Conservation (phyloP, 2,329 filamentous ascomycete genomes). For the Alternaria gansuensis region DNA sequence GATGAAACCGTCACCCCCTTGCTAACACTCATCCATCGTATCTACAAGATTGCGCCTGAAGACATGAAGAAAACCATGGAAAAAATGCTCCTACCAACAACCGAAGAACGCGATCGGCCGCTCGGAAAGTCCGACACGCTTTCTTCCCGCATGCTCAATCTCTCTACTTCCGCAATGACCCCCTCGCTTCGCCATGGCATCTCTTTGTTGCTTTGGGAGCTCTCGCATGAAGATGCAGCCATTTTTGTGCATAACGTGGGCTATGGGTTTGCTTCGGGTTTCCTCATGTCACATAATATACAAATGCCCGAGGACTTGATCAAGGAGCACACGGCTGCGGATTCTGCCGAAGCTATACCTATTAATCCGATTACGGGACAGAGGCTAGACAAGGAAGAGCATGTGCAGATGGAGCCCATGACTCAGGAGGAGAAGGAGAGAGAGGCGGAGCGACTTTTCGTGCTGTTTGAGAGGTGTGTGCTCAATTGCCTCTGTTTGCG, state of each 20-base stretch:
- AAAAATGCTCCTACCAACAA: constrained; percentile 74
- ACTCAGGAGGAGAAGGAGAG: constrained; percentile 89
- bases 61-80: constrained; percentile 70
- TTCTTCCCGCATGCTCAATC: constrained; percentile 76
- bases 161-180: constrained; percentile 76
- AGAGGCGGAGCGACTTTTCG: constrained; percentile 88
- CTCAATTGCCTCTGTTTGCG: constrained; percentile 12
- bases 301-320: constrained; percentile 73
- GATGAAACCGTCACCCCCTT: constrained; percentile 76
- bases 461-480: constrained; percentile 81
- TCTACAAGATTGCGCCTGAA: constrained; percentile 75
- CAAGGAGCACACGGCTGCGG: constrained; percentile 59
- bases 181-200: constrained; percentile 78
- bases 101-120: constrained; percentile 77
- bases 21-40: constrained; percentile 73
- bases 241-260: constrained; percentile 91
- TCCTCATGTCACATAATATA: constrained; percentile 84
- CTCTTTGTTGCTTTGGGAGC: constrained; percentile 82
- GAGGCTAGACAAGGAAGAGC: constrained; percentile 72
- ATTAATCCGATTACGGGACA: constrained; percentile 92
- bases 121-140: constrained; percentile 79
- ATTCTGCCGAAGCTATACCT: constrained; percentile 45
- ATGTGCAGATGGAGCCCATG: constrained; percentile 74
- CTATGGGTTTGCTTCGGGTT: constrained; percentile 92
- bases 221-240: constrained; percentile 81